Evolutionary conservation across 1,284 basidiomycete species (phyloP), one percentile per base, ranked within the genome.

Genomic region (Cryptococcus sp.): DNA sequence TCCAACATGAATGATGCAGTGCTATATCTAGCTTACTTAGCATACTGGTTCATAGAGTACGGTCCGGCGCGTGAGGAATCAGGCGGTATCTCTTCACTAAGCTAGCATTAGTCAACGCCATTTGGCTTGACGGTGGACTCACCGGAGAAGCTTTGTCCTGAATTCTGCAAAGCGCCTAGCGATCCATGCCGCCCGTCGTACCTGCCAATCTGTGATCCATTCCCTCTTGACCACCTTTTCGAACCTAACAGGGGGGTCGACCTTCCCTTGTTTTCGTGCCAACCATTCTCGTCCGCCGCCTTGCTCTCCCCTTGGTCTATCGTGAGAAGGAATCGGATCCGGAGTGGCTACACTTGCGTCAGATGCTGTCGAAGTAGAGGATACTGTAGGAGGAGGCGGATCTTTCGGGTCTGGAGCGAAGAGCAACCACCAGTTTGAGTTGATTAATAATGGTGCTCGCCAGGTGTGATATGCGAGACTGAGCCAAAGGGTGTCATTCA

Each of bases 401-500:
- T 83, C 80, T 58, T 69, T 72, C 16, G 77, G 67, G 71, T 85
- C 84, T 47, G 81, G 76, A 40, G 78, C 76, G 73, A 94, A 90
- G n/a, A 91, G 83, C 47, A 97, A 82, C 94, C 94, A 98, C 94
- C 94, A 98, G 73, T 98, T 97, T 10, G 93, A 95, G 79, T 98
- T 91, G 70, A 99, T 80, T 58, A 92, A 82, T 35, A 98, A 81
- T 0, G 95, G 92, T 1, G 86, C 85, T 47, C 94, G 85, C 87
- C 88, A 92, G 78, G 93, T 89, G 62, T 92, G 86, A 78, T 98
- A 99, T 0, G 91, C 88, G 66, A 90, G 88, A 66, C 89, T 87
- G 57, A 88, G 81, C 95, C 95, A 98, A 70, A 94, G 89, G 55
- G 91, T 92, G 78, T 98, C 94, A 68, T 96, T 86, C 15, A 99